phyloP scores from a whole-genome alignment of 768 basidiomycete genomes.

The Tubosaeta sp. region DNA sequence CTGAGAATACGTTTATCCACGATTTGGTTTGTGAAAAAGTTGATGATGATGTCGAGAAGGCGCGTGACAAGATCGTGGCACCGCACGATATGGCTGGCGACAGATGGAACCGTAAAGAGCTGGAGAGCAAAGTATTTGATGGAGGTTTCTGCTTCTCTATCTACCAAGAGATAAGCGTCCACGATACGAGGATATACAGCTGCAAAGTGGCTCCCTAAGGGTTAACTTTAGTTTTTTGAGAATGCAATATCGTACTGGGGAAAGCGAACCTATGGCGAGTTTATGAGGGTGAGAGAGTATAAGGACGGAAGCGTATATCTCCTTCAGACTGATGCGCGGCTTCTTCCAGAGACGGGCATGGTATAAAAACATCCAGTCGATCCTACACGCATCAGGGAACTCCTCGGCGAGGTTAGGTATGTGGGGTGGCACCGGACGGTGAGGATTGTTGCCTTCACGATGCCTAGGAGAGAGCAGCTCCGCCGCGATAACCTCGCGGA shows the following conservation, averaged over 20 bases:
- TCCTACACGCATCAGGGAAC: conserved; percentile 50
- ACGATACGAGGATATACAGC: conserved; percentile 82
- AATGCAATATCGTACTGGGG: background rate
- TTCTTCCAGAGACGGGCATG: conserved; percentile 85
- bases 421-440: conserved; percentile 33
- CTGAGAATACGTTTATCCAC: conserved; percentile 59
- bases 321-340: conserved; percentile 74
- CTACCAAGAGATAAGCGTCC: conserved; percentile 87
- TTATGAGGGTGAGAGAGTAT: conserved; percentile 71
- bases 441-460: conserved; percentile 42
- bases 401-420: conserved; percentile 36
- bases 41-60: conserved; percentile 77
- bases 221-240: background rate
- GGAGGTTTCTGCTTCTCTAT: conserved; percentile 92
- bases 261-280: conserved; percentile 61
- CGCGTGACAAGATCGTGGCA: conserved; percentile 70
- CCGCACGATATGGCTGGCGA: conserved; percentile 73
- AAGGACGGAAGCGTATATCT: conserved; percentile 73
- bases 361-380: conserved; percentile 76
- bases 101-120: conserved; percentile 87
- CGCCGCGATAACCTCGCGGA: conserved; percentile 69
- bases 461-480: conserved; percentile 63
- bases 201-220: conserved; percentile 75
- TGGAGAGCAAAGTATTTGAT: conserved; percentile 93
- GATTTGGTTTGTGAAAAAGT: conserved; percentile 93